Conservation (phyloP, 345 rosid genomes). For the Rhizophora apiculata region DNA sequence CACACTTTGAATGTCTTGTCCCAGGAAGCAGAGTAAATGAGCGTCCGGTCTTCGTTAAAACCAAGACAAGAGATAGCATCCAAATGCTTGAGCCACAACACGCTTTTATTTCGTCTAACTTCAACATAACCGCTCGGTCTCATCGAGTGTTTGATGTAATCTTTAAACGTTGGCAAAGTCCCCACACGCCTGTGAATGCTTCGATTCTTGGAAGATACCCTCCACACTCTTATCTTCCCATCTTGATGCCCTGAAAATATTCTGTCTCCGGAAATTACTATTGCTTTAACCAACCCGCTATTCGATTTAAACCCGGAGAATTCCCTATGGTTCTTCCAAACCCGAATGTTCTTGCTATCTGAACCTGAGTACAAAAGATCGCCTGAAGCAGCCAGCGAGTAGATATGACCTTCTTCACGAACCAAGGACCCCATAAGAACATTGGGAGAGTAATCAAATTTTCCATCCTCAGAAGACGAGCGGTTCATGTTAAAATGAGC, state of each 20-base stretch:
- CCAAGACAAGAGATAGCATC: slow-evolving; percentile 83
- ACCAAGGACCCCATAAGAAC: slow-evolving; percentile 72
- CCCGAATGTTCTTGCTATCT: slow-evolving; percentile 82
- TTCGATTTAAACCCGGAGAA: slow-evolving; percentile 76
- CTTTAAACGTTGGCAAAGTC: slow-evolving; percentile 61
- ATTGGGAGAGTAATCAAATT: slow-evolving; percentile 29
- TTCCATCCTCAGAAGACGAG: neutral
- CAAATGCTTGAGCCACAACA: slow-evolving; percentile 53
- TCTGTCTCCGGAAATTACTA: slow-evolving; percentile 54
- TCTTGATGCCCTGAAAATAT: slow-evolving; percentile 91
- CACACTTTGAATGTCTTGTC: slow-evolving; percentile 86
- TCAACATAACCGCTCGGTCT: slow-evolving; percentile 59
- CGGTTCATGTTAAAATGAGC: slow-evolving; percentile 18
- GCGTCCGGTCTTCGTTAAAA: slow-evolving; percentile 53
- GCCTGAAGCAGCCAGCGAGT: slow-evolving; percentile 66
- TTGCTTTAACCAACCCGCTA: slow-evolving; percentile 81
- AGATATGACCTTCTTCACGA: slow-evolving; percentile 88
- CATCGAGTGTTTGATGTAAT: slow-evolving; percentile 52
- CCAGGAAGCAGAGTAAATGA: slow-evolving; percentile 83
- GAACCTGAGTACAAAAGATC: slow-evolving; percentile 83
- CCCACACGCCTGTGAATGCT: slow-evolving; percentile 55
- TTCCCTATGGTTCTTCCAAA: slow-evolving; percentile 77
- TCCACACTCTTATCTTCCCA: slow-evolving; percentile 89
- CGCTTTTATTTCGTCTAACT: slow-evolving; percentile 38
- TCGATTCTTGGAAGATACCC: slow-evolving; percentile 42